Evolutionary conservation across 176 grass and related monocot species (phyloP).

Genomic region (Echinochloa phyllopogon): DNA sequence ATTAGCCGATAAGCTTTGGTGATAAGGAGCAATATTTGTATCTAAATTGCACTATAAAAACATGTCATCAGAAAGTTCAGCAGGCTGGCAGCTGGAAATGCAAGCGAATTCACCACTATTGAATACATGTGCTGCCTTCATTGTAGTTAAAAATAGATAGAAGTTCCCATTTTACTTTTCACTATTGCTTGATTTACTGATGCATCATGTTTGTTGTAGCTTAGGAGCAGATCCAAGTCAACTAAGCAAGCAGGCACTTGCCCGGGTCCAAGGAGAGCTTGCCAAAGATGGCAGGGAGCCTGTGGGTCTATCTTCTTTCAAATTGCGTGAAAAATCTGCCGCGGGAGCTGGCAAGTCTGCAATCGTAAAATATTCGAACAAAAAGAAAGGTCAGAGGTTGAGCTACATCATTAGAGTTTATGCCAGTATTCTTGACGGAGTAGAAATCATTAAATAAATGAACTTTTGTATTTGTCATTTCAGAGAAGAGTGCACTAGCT

Average conservation of each 20-base stretch:
- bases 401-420: slow-evolving; percentile 15
- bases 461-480: slow-evolving; percentile 35
- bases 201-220: slow-evolving; percentile 53
- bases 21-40: not conserved
- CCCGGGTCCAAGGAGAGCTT: slow-evolving; percentile 70
- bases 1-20: not conserved
- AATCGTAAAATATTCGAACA: slow-evolving; percentile 72
- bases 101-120: not conserved
- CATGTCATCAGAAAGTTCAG: not conserved
- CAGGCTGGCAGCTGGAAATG: not conserved
- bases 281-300: slow-evolving; percentile 78
- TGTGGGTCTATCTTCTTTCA: slow-evolving; percentile 60
- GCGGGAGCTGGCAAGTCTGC: slow-evolving; percentile 58
- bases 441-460: not conserved
- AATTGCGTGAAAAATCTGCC: slow-evolving; percentile 58
- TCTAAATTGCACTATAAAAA: not conserved
- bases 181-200: slow-evolving; percentile 15
- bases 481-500: slow-evolving; percentile 80
- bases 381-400: slow-evolving; percentile 71
- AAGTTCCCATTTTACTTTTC: not conserved
- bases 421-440: slow-evolving; percentile 29
- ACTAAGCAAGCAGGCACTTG: slow-evolving; percentile 71
- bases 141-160: not conserved
- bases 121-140: not conserved
- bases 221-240: slow-evolving; percentile 76